Base-by-base conservation (phyloP, 192 early-diverging fungal species). In the Entomortierella beljakovae region DNA sequence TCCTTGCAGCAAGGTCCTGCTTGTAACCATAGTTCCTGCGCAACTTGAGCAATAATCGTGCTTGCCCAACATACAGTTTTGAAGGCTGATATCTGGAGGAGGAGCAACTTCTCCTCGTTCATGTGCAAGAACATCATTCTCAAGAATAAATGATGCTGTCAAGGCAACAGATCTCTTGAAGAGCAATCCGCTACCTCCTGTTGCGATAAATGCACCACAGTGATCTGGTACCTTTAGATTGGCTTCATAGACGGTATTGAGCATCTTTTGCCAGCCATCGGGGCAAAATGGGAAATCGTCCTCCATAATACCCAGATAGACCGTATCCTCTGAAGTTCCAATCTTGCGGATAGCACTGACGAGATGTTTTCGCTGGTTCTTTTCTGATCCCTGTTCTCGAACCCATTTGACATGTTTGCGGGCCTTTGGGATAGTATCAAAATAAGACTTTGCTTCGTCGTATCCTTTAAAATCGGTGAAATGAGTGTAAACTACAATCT, bases 281-380 rank as follows among this genome's bases (percentile, higher is more conserved):
- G 61, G 70, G 51, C 86, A 87, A 1, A 87, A 73, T 18, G 83
- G 83, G 57, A 87, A 87, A 58, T 87, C 86, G 43, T 87, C 86
- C 56, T 87, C 86, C 66, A 81, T 70, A n/a, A 87, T 63, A 7
- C 80, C 82, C 20, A 85, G 48, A 40, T 87, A 87, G 16, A 84
- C 80, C 20, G 69, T 81, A 29, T 80, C 61, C 50, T 80, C 63
- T 13, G 54, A 35, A 20, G 70, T 48, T 16, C 71, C 64, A 31
- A 79, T 80, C 5, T 79, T 56, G 28, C 71, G 57, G 22, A 87
- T 62, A 31, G 83, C 86, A n/a, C 70, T 82, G 33, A 82, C 64
- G 10, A 87, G 72, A 75, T 87, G 86, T 15, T 77, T 62, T 18
- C 86, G 80, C 43, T 87, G 86, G 50, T 85, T 83, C 54, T 71